phyloP scores from a whole-genome alignment of 2,329 filamentous ascomycete species.

The Aspergillus uvarum region DNA sequence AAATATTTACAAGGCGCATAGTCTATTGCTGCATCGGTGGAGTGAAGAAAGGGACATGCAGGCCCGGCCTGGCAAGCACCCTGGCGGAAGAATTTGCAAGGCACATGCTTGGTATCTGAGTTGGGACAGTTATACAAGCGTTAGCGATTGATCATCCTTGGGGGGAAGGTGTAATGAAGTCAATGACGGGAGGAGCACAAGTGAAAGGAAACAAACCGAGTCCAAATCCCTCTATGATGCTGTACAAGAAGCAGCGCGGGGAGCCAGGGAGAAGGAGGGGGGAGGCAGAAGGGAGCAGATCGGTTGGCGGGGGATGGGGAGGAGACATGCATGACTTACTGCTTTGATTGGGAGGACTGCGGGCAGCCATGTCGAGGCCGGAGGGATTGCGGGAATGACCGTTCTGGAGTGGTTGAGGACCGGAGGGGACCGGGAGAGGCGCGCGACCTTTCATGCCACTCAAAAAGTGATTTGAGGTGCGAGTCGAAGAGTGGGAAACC shows the following conservation, averaged over 20 bases:
- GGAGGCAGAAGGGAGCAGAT: not conserved
- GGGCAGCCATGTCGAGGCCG: constrained; percentile 46
- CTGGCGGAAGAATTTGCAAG: constrained; percentile 98
- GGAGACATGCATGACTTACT: constrained; percentile 33
- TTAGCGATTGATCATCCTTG: not conserved
- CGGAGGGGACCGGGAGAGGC: constrained; percentile 41
- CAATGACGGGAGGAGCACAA: no score
- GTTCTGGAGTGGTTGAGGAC: constrained; percentile 34
- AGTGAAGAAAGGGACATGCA: constrained; percentile 95
- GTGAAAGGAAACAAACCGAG: not conserved
- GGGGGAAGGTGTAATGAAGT: not conserved
- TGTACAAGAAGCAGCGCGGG: not conserved
- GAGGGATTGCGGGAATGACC: constrained; percentile 45
- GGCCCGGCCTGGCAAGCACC: constrained; percentile 94
- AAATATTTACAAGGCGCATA: constrained; percentile 97
- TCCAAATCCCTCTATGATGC: not conserved
- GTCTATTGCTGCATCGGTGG: constrained; percentile 78
- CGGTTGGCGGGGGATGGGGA: not conserved
- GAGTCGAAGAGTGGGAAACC: constrained; percentile 11
- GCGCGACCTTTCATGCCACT: constrained; percentile 44
- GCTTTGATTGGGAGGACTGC: constrained; percentile 48
- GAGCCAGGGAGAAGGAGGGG: not conserved
- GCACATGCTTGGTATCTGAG: constrained; percentile 90
- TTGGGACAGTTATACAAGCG: not conserved
- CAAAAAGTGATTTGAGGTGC: constrained; percentile 29